phyloP scores from a whole-genome alignment of 805 yeast species.

The Naumovozyma dairenensis region DNA sequence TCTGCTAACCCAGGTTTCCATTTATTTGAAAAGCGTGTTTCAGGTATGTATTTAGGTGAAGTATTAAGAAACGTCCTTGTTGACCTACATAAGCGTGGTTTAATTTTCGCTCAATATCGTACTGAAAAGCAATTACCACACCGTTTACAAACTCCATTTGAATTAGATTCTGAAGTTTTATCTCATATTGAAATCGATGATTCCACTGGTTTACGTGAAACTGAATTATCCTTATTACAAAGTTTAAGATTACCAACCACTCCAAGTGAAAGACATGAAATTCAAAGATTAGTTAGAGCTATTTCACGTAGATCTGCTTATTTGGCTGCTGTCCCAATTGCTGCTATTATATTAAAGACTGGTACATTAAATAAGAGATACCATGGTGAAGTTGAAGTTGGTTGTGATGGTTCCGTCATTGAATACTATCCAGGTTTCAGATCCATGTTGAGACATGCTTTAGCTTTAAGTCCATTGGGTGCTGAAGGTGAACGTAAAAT shows the following conservation, averaged over 20 bases:
- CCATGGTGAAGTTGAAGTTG: conserved; percentile 78
- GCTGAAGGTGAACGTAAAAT: conserved; percentile 65
- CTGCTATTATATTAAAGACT: conserved; percentile 66
- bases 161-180: conserved; percentile 67
- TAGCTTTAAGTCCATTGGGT: conserved; percentile 60
- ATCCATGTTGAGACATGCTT: conserved; percentile 69
- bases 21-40: conserved; percentile 83
- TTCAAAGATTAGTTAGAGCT: conserved; percentile 70
- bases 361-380: conserved; percentile 44
- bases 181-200: conserved; percentile 81
- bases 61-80: conserved; percentile 62
- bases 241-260: conserved; percentile 61
- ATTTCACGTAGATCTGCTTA: conserved; percentile 81
- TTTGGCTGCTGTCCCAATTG: conserved; percentile 79
- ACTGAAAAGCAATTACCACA: conserved; percentile 36
- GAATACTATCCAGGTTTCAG: conserved; percentile 90
- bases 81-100: conserved; percentile 52
- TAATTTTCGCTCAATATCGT: conserved; percentile 48
- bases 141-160: conserved; percentile 66
- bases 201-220: conserved; percentile 58
- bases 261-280: conserved; percentile 58
- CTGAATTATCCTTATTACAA: conserved; percentile 58
- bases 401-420: conserved; percentile 92
- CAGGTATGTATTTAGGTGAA: conserved; percentile 92
- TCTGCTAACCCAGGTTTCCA: conserved; percentile 84